Evolutionary conservation across 202 grass and related monocot genomes (phyloP).

Genomic region (Sporobolus alterniflorus): DNA sequence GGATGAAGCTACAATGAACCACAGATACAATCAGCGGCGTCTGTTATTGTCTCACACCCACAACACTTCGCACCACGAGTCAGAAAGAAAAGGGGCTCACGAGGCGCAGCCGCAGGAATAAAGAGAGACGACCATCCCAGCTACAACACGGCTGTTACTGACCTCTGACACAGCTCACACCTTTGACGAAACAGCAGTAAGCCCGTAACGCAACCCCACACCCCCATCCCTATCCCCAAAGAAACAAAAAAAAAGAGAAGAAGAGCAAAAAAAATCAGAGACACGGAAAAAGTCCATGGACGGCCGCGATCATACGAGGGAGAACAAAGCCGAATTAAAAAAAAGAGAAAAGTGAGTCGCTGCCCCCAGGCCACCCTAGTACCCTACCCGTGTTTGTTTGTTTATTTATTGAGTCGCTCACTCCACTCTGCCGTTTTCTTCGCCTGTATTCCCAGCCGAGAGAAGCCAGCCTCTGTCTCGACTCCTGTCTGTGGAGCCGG

Average conservation of each 20-base stretch:
- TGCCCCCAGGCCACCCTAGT: constrained; percentile 9
- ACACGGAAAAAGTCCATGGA: constrained; percentile 45
- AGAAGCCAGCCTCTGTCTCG: not conserved
- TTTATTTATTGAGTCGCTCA: constrained; percentile 37
- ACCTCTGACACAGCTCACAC: constrained; percentile 66
- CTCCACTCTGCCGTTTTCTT: constrained; percentile 21
- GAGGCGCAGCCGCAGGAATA: not conserved
- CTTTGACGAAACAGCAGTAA: constrained; percentile 68
- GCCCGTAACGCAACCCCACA: constrained; percentile 15
- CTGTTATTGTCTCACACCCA: not conserved
- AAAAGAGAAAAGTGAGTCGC: constrained; percentile 42
- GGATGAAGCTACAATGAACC: not conserved
- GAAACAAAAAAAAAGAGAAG: not conserved
- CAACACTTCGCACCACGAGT: not conserved
- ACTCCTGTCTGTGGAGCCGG: not conserved
- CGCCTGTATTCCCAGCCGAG: constrained; percentile 29
- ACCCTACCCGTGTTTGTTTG: constrained; percentile 27
- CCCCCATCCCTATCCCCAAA: not conserved
- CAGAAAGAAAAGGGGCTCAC: not conserved
- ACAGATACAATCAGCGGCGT: no score
- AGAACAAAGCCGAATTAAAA: not conserved
- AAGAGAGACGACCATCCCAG: not conserved
- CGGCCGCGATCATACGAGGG: constrained; percentile 39
- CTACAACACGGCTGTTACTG: constrained; percentile 3
- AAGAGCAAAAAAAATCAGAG: not conserved